A percentile compares a stretch with the other conserved stretches of the same genome.
phyloP scores from a whole-genome alignment of 23 red algal genomes.

The Pyropia haitanensis region DNA sequence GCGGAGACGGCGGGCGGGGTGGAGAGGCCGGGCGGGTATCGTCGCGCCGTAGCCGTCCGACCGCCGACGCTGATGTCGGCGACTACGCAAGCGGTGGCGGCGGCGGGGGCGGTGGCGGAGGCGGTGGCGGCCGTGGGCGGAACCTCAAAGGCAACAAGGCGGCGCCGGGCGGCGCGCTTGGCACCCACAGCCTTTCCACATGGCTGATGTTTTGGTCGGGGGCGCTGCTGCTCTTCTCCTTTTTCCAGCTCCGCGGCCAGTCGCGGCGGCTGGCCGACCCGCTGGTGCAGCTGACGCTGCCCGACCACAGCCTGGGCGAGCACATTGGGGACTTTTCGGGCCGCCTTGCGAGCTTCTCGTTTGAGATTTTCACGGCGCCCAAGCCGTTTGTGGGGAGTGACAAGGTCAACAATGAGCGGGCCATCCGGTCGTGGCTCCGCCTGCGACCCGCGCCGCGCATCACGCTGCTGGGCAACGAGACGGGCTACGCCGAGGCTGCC shows the following conservation, averaged over 20 bases:
- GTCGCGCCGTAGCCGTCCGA: no score
- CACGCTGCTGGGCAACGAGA: conserved; percentile 74
- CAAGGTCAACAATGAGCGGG: conserved; percentile 71
- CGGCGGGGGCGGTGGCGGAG: no score
- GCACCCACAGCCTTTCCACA: conserved; percentile 24
- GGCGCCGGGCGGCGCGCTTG: no score
- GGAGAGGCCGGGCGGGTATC: no score
- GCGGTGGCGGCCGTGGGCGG: no score
- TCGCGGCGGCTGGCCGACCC: neutral
- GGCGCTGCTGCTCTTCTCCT: conserved; percentile 59
- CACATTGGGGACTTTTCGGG: conserved; percentile 64
- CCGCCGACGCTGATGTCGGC: no score
- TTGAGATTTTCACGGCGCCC: conserved; percentile 92
- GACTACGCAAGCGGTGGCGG: no score
- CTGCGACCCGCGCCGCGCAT: conserved; percentile 65
- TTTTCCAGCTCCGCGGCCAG: conserved; percentile 48
- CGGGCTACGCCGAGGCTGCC: conserved; percentile 78
- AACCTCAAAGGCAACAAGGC: no score
- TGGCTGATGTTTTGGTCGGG: conserved; percentile 93
- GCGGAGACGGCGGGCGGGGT: no score
- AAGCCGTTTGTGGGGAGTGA: conserved; percentile 89
- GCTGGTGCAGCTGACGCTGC: neutral
- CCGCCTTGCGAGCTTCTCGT: conserved; percentile 32
- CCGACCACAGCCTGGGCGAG: conserved; percentile 34
- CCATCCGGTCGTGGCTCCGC: conserved; percentile 81